Conservation (phyloP, 2,329 filamentous ascomycete genomes). For the Fusarium denticulatum region DNA sequence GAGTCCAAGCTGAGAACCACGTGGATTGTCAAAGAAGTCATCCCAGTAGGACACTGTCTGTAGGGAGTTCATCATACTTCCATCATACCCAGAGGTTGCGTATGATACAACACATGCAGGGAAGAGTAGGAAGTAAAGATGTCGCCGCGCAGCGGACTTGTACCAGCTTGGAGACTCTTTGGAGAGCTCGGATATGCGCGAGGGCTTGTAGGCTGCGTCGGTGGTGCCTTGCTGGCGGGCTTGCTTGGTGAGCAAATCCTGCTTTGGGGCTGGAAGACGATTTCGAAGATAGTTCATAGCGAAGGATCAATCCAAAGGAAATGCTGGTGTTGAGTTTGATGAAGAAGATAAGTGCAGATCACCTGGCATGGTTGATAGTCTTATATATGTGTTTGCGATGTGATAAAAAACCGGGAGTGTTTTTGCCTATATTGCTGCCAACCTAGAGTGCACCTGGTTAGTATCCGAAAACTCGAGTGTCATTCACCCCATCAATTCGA, state of each 20-base stretch:
- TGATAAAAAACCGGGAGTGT: neutral
- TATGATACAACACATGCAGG: slow-evolving; percentile 49
- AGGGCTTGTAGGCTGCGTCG: slow-evolving; percentile 34
- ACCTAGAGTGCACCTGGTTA: neutral
- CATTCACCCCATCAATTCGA: slow-evolving; percentile 1
- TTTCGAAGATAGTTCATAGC: slow-evolving; percentile 6
- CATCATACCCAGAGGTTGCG: slow-evolving; percentile 55
- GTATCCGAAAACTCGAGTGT: neutral
- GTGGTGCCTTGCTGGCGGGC: slow-evolving; percentile 30
- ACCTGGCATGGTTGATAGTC: neutral
- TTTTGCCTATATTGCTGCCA: neutral
- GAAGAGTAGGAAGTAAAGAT: slow-evolving; percentile 48
- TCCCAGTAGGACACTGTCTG: slow-evolving; percentile 56
- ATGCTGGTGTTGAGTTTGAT: too few species aligned
- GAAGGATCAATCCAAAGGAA: too few species aligned
- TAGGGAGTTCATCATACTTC: slow-evolving; percentile 61
- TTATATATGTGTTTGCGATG: slow-evolving; percentile 3
- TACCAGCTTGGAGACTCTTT: slow-evolving; percentile 45
- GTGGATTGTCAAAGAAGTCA: slow-evolving; percentile 51
- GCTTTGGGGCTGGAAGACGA: neutral
- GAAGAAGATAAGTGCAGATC: neutral
- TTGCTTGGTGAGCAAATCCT: slow-evolving; percentile 6
- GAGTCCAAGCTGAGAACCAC: slow-evolving; percentile 45
- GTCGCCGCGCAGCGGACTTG: slow-evolving; percentile 42
- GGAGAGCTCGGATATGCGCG: slow-evolving; percentile 44